Conservation (phyloP, 192 early-diverging fungal genomes). For the Pilobolus umbonatus region DNA sequence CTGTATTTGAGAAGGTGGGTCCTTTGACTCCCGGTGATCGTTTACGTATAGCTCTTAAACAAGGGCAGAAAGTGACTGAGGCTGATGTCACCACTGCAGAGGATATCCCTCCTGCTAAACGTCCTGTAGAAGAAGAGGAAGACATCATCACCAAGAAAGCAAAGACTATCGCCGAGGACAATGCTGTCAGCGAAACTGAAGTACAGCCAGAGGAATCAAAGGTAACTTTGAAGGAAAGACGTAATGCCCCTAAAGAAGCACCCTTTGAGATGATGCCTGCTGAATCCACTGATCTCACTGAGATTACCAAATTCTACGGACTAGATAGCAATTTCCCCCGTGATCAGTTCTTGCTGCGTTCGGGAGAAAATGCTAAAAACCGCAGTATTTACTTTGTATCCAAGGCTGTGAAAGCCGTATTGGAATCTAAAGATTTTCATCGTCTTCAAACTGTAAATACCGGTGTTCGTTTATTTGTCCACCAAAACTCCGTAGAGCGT, state of each 20-base stretch:
- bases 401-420: conserved; percentile 67
- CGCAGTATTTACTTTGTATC: conserved; percentile 85
- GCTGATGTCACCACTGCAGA: conserved; percentile 15
- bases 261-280: conserved; percentile 81
- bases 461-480: conserved; percentile 83
- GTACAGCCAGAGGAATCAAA: neutral
- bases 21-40: conserved; percentile 58
- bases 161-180: conserved; percentile 20
- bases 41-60: conserved; percentile 15
- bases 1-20: conserved; percentile 86
- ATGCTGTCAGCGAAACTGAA: conserved; percentile 6
- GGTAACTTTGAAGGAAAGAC: conserved; percentile 32
- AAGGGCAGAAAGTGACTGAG: conserved; percentile 26
- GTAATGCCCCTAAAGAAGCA: conserved; percentile 63
- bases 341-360: conserved; percentile 85
- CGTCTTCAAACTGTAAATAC: conserved; percentile 86
- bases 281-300: conserved; percentile 53
- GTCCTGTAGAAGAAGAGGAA: conserved; percentile 9
- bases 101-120: conserved; percentile 14
- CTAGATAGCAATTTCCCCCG: conserved; percentile 68
- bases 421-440: conserved; percentile 54
- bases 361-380: conserved; percentile 59
- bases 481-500: conserved; percentile 56
- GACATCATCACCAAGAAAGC: conserved; percentile 18
- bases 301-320: conserved; percentile 65